Evolutionary conservation across 2,329 filamentous ascomycete genomes (phyloP), one percentile per base, ranked within the genome.

Genomic region (Clathrospora elynae): DNA sequence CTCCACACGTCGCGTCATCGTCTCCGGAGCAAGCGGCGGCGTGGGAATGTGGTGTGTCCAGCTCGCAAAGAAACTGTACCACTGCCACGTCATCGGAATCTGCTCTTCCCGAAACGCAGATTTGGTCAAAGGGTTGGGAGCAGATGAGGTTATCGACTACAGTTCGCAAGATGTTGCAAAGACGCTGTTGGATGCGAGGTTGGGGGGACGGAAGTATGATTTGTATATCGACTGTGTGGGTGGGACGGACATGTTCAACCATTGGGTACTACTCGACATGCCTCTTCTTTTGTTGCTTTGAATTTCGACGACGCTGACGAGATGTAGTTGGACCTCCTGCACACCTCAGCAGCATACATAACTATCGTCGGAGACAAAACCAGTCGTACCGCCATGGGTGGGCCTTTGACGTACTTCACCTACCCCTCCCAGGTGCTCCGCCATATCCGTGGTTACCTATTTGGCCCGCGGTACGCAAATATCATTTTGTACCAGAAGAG

Each of bases 151-250:
- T n/a, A 42, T 68, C 6, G 64, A 67, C 26, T 68, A 68, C 39
- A 53, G 47, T 1, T 63, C 55, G 4, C 55, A 64, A 5, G 65
- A 75, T 43, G 48, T 60, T 0, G 49, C 67, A 4, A 33, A 51
- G 12, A 48, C 52, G 1, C 55, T 81, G 1, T 49, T 73, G 1
- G 49, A 57, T 0, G 49, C 71, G 23, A 49, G 14, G 20, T 50
- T n/a, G 46, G 29, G 34, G 2, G 54, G 66, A 1, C 72, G 75
- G 30, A 59, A 64, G 33, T 64, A 55, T 14, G 70, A 79, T 54
- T 55, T 73, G 29, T 72, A 81, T 36, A 69, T 80, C 30, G 79
- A 82, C 52, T 75, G 73, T 30, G 69, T 76, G 4, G 78, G 79
- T 9, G 71, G 71, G 14, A 75, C 79, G 31, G 57, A 73, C 2